Evolutionary conservation across 306 rosid genomes (phyloP).

Genomic region (Benincasa hispida): DNA sequence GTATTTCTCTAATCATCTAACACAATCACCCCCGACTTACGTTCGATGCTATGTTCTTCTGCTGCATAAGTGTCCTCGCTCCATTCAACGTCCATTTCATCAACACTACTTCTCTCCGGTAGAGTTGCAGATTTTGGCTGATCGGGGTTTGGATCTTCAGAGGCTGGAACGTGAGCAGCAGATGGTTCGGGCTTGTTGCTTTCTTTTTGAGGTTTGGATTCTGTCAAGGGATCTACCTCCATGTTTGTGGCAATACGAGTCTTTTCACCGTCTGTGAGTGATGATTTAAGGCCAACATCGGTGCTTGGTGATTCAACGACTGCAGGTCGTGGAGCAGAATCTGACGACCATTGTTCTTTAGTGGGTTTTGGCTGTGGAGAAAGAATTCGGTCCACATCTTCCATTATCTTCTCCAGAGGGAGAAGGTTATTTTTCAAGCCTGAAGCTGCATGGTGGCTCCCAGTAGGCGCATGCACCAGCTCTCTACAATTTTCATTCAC

Average conservation of each 20-base stretch:
- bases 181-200: conserved; percentile 14
- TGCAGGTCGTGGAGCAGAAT: conserved; percentile 10
- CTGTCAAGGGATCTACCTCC: conserved; percentile 18
- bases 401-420: conserved; percentile 36
- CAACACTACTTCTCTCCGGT: conserved; percentile 3
- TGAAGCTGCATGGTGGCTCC: conserved; percentile 20
- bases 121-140: neutral
- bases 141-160: neutral
- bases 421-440: conserved; percentile 18
- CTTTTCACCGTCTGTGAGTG: conserved; percentile 17
- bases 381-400: conserved; percentile 41
- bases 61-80: neutral
- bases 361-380: conserved; percentile 19
- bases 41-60: conserved; percentile 1
- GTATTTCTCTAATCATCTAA: conserved; percentile 33
- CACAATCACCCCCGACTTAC: conserved; percentile 22
- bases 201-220: conserved; percentile 24
- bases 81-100: conserved; percentile 14
- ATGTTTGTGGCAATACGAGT: conserved; percentile 15
- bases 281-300: conserved; percentile 13
- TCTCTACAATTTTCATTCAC: conserved; percentile 37
- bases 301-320: conserved; percentile 9
- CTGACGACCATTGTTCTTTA: conserved; percentile 3
- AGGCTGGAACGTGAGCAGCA: neutral
- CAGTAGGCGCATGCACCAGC: conserved; percentile 22